Percentiles rank a stretch among this genome's conserved stretches.
These are phyloP conservation scores for Cercospora sp. DNA, from an alignment of 2,329 filamentous ascomycete genomes.

Conservation along the genomic window DNA sequence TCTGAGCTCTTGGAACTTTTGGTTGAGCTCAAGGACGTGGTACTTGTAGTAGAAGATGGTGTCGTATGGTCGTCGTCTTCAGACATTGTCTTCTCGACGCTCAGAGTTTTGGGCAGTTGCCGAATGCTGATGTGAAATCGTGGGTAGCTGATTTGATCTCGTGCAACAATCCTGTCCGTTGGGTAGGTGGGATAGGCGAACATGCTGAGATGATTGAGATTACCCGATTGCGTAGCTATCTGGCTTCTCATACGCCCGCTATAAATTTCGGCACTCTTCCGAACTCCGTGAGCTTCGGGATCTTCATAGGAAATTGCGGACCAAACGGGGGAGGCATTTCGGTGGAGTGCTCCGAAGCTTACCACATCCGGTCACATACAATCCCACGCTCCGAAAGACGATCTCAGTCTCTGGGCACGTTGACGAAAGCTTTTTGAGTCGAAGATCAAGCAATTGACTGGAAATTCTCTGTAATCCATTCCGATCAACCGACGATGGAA, in stretches of 20 bases:
- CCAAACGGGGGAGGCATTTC: background rate
- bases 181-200: background rate
- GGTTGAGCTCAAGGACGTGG: background rate
- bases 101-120: background rate
- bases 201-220: background rate
- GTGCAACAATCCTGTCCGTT: background rate
- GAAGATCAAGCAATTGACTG: background rate
- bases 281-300: background rate
- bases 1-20: background rate
- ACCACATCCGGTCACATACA: background rate
- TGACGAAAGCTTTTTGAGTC: background rate
- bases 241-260: background rate
- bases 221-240: background rate
- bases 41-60: background rate
- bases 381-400: background rate
- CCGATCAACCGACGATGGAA: background rate
- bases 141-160: background rate
- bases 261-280: background rate
- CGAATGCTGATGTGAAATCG: background rate
- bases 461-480: background rate
- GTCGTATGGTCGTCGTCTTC: background rate
- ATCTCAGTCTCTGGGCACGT: too few relatives aligned
- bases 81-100: background rate
- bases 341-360: background rate
- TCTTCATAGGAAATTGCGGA: background rate